Evolutionary conservation across 2,329 filamentous ascomycete species (phyloP).

Genomic region (Podosphaera fusca): DNA sequence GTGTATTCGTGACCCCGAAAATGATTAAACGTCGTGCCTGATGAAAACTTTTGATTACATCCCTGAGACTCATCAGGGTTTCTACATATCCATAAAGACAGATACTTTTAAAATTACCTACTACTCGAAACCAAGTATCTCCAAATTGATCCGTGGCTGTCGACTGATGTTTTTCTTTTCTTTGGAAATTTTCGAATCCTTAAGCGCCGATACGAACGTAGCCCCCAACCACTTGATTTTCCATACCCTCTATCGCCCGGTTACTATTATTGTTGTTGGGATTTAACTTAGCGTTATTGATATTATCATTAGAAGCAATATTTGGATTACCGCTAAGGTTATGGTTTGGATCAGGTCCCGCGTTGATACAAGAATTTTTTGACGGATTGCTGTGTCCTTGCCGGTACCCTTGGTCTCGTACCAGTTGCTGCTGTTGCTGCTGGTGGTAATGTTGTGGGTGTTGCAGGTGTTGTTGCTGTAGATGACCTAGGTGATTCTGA

Average conservation of each 20-base stretch:
- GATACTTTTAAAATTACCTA: too few species aligned
- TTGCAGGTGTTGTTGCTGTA: not conserved
- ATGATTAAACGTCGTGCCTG: too few species aligned
- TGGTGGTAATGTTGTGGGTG: not conserved
- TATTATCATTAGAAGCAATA: slow-evolving; percentile 2
- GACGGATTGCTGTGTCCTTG: slow-evolving; percentile 4
- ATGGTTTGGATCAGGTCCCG: too few species aligned
- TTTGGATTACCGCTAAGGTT: not conserved
- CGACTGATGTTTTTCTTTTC: too few species aligned
- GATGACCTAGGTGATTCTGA: not conserved
- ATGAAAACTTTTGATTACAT: too few species aligned
- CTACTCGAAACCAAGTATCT: too few species aligned
- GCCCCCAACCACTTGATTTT: slow-evolving; percentile 8
- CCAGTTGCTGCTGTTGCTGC: not conserved
- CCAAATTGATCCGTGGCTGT: too few species aligned
- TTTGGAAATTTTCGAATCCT: not conserved
- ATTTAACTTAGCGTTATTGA: too few species aligned
- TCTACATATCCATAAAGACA: too few species aligned
- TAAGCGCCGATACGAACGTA: slow-evolving; percentile 13
- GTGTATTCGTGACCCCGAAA: too few species aligned
- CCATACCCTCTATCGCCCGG: slow-evolving; percentile 9
- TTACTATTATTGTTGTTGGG: not conserved
- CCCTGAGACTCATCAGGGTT: too few species aligned
- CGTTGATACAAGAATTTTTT: too few species aligned
- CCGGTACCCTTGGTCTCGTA: slow-evolving; percentile 9